A percentile compares a stretch with the other conserved stretches of the same genome.
These are phyloP conservation scores for Macrolepiota albuminosa DNA, from an alignment of 768 basidiomycete genomes.

Conservation along the genomic window DNA sequence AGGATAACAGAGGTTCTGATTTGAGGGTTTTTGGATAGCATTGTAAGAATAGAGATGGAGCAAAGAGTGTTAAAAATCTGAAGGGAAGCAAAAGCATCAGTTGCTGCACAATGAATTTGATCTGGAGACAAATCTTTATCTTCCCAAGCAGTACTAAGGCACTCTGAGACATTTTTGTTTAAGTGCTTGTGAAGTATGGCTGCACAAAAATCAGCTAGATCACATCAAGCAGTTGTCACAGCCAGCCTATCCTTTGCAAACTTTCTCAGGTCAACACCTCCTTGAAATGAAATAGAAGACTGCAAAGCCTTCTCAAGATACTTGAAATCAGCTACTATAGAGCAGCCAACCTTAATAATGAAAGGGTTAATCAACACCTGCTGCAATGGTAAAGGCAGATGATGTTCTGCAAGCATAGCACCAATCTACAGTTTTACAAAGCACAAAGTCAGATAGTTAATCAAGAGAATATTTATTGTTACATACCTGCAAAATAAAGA, in stretches of 20 bases:
- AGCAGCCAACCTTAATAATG: no score
- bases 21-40: neutral
- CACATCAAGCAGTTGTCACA: constrained; percentile 11
- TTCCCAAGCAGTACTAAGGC: constrained; percentile 17
- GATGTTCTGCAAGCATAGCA: constrained; percentile 10
- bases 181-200: constrained; percentile 19
- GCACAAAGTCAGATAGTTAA: no score
- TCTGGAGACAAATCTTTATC: constrained; percentile 7
- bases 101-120: constrained; percentile 17
- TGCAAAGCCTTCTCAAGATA: neutral
- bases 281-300: constrained; percentile 15
- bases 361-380: no score
- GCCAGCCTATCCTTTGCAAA: constrained; percentile 23
- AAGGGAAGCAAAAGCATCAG: constrained; percentile 15
- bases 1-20: neutral
- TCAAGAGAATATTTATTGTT: no score
- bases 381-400: neutral
- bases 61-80: constrained; percentile 11
- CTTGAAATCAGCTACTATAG: constrained; percentile 2
- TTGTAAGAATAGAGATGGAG: neutral
- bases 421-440: no score
- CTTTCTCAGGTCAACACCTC: constrained; percentile 22
- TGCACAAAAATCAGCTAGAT: constrained; percentile 27
- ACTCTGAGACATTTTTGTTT: constrained; percentile 15
- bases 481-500: no score